Base-by-base conservation (phyloP, 129 eudicot species). In the Pulicaria dysenterica region DNA sequence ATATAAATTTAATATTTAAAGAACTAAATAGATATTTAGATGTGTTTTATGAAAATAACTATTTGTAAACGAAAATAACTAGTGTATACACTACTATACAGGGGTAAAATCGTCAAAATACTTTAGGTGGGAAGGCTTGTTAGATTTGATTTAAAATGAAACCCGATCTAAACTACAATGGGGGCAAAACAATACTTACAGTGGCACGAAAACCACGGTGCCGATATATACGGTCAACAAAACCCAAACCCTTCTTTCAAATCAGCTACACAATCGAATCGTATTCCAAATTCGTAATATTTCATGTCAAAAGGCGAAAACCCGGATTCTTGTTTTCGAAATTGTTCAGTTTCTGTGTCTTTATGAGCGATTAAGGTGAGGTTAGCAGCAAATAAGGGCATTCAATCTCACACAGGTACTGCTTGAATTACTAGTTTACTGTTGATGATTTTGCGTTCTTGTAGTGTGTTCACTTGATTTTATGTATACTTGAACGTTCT, bases 71-170 rank as follows among this genome's bases (percentile, higher is more conserved):
- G n/a, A n/a, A n/a, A n/a, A n/a, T n/a, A n/a, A n/a, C n/a, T n/a
- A n/a, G n/a, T n/a, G n/a, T n/a, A n/a, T n/a, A n/a, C n/a, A n/a
- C n/a, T n/a, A n/a, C n/a, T n/a, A n/a, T n/a, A n/a, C 31, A 24
- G 2, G 31, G 31, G 31, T 24, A 24, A 0, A 24, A 24, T 24
- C 31, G 31, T 24, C 31, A 24, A 24, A 24, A 24, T 24, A 24
- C 31, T 24, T 19, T 59, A 59, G 36, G 36, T 16, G 45, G 42
- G 9, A 2, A 59, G 11, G 2, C 36, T 15, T 63, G 57, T 67
- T 53, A 78, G 76, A 86, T 81, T 81, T 53, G 59, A 84, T 81
- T 56, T 71, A 50, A 39, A 60, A 6, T 31, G 11, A 5, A 59
- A 51, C 31, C 31, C 31, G 1, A 64, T 58, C 50, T 58, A 56